These are phyloP conservation scores for Hymenoscyphus infarciens DNA, from an alignment of 2,329 filamentous ascomycete species.

Conservation along the genomic window DNA sequence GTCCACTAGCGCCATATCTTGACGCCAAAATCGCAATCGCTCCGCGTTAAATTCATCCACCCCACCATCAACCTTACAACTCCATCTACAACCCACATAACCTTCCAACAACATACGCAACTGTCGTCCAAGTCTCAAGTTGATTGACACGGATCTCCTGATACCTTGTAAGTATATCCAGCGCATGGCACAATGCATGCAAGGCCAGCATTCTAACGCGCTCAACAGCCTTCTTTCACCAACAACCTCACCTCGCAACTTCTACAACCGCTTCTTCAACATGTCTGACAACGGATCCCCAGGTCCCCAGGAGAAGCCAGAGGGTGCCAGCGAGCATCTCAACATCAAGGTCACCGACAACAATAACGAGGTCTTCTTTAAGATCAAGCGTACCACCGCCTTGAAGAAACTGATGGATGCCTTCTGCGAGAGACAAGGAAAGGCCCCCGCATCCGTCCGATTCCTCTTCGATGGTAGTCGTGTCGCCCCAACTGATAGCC, in stretches of 20 bases:
- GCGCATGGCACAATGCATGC: background rate
- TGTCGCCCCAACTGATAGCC: conserved; percentile 84
- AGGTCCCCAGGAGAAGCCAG: conserved; percentile 36
- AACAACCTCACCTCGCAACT: conserved; percentile 9
- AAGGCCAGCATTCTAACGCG: conserved; percentile 7
- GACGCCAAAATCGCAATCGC: background rate
- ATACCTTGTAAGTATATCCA: conserved; percentile 10
- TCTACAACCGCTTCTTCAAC: conserved; percentile 13
- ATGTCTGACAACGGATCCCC: conserved; percentile 46
- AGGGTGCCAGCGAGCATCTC: conserved; percentile 66
- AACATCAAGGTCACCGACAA: conserved; percentile 99
- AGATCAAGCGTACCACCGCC: conserved; percentile 96
- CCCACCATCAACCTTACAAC: conserved; percentile 14
- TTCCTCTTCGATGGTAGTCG: conserved; percentile 96
- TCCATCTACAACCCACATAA: conserved; percentile 5
- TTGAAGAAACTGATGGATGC: conserved; percentile 98
- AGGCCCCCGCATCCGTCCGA: conserved; percentile 76
- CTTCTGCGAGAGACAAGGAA: conserved; percentile 95
- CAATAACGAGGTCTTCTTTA: conserved; percentile 99
- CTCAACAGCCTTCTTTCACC: conserved; percentile 19
- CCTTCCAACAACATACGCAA: background rate
- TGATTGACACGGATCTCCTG: background rate
- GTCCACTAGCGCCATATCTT: conserved; percentile 10
- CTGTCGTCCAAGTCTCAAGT: background rate
- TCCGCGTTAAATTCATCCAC: conserved; percentile 10